phyloP scores from a whole-genome alignment of 306 rosid species.

The Datisca glomerata region DNA sequence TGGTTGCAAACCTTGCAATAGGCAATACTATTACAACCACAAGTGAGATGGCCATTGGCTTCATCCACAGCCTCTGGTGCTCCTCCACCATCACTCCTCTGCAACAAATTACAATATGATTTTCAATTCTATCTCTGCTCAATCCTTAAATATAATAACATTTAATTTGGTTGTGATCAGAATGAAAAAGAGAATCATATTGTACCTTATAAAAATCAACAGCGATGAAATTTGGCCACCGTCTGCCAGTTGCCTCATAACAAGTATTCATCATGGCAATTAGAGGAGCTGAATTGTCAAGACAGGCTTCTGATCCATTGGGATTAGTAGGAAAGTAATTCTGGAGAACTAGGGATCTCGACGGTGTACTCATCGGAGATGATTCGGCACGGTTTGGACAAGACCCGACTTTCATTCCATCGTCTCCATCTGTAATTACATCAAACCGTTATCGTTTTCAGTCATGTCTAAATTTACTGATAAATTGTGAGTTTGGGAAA shows the following conservation, averaged over 20 bases:
- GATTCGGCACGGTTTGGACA: constrained; percentile 79
- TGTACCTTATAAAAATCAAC: constrained; percentile 79
- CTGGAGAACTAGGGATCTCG: constrained; percentile 49
- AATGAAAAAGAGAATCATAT: constrained; percentile 1
- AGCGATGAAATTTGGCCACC: constrained; percentile 94
- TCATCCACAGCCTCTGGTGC: constrained; percentile 84
- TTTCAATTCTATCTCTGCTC: background rate
- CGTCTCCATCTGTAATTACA: constrained; percentile 63
- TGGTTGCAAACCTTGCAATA: constrained; percentile 89
- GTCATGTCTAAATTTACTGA: background rate
- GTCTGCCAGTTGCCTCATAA: constrained; percentile 42
- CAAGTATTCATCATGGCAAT: constrained; percentile 45
- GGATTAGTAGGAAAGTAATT: constrained; percentile 61
- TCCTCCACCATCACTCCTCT: constrained; percentile 95
- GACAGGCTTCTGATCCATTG: constrained; percentile 40
- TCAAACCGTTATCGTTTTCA: background rate
- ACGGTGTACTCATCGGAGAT: constrained; percentile 41
- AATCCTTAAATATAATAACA: background rate
- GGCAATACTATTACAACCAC: constrained; percentile 82
- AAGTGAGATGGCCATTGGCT: constrained; percentile 84
- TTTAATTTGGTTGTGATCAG: background rate
- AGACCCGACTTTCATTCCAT: constrained; percentile 52
- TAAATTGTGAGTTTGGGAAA: no score
- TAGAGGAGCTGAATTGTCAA: constrained; percentile 68
- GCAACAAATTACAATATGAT: constrained; percentile 5